Evolutionary conservation across 1,139 yeast genomes (phyloP).

Genomic region (Candida sanyaensis): DNA sequence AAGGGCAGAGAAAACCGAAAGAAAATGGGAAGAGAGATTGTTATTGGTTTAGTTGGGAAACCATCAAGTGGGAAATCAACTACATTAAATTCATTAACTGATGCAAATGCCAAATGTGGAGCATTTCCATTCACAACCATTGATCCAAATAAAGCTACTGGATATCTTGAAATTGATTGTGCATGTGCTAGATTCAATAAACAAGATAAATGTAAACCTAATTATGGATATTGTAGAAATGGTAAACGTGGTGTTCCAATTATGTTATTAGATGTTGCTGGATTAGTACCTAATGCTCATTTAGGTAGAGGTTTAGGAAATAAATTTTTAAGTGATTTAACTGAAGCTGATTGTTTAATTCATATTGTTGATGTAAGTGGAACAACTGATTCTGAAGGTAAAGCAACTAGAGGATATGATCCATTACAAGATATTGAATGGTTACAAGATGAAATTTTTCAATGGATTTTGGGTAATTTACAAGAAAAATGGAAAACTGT

Average conservation of each 20-base stretch:
- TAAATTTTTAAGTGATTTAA: conserved; percentile 86
- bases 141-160: conserved; percentile 93
- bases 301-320: conserved; percentile 91
- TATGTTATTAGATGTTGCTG: conserved; percentile 90
- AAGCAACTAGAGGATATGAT: conserved; percentile 91
- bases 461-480: conserved; percentile 93
- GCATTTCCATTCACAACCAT: conserved; percentile 97
- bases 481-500: conserved; percentile 93
- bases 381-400: conserved; percentile 94
- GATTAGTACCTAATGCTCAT: conserved; percentile 91
- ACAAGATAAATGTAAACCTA: conserved; percentile 77
- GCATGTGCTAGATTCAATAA: conserved; percentile 76
- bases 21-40: conserved; percentile 66
- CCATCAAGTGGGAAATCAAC: conserved; percentile 97
- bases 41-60: conserved; percentile 94
- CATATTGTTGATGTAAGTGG: conserved; percentile 98
- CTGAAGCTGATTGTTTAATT: conserved; percentile 95
- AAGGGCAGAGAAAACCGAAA: too few relatives aligned
- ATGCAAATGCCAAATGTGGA: conserved; percentile 95
- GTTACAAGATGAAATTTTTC: conserved; percentile 91
- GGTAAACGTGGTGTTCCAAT: conserved; percentile 91
- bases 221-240: conserved; percentile 87
- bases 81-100: conserved; percentile 74
- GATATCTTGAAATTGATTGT: conserved; percentile 88
- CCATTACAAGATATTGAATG: conserved; percentile 92